Evolutionary conservation across 2,329 filamentous ascomycete species (phyloP).

Genomic region (Septoria linicola): DNA sequence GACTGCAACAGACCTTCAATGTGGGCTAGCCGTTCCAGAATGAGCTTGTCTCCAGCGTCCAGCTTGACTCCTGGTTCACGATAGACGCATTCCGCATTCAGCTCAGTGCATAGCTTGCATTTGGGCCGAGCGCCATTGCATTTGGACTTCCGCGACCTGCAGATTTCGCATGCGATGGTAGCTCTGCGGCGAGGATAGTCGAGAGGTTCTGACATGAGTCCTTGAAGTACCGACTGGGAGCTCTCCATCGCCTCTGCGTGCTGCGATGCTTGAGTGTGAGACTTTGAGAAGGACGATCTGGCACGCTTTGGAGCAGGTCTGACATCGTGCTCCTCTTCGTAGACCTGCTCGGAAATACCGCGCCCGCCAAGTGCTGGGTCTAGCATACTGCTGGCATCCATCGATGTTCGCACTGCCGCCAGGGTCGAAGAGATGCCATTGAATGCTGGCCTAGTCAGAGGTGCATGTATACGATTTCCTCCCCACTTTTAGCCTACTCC

Average conservation of each 20-base stretch:
- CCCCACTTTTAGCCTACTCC: no score
- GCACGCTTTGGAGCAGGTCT: slow-evolving; percentile 14
- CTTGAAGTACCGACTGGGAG: slow-evolving; percentile 5
- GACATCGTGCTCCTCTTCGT: slow-evolving; percentile 10
- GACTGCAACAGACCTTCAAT: slow-evolving; percentile 79
- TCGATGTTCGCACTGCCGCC: neutral
- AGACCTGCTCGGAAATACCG: neutral
- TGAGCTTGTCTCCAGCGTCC: slow-evolving; percentile 82
- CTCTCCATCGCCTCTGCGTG: slow-evolving; percentile 3
- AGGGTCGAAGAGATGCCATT: neutral
- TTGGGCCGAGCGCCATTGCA: slow-evolving; percentile 61
- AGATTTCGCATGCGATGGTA: slow-evolving; percentile 39
- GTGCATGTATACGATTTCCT: no score
- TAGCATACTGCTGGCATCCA: slow-evolving; percentile 3
- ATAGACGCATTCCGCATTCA: slow-evolving; percentile 80
- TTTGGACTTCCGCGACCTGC: slow-evolving; percentile 36
- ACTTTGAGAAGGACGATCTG: slow-evolving; percentile 7
- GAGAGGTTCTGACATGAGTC: slow-evolving; percentile 25
- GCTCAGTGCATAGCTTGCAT: slow-evolving; percentile 78
- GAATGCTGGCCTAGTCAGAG: neutral
- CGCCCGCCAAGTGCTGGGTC: slow-evolving; percentile 8
- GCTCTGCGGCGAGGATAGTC: slow-evolving; percentile 38
- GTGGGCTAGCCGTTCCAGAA: slow-evolving; percentile 72
- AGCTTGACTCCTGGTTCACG: slow-evolving; percentile 83
- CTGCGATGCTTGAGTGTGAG: neutral